A percentile compares a stretch with the other conserved stretches of the same genome.
Conservation (phyloP, 176 grass and related monocot species). For the Calamus simplicifolius region DNA sequence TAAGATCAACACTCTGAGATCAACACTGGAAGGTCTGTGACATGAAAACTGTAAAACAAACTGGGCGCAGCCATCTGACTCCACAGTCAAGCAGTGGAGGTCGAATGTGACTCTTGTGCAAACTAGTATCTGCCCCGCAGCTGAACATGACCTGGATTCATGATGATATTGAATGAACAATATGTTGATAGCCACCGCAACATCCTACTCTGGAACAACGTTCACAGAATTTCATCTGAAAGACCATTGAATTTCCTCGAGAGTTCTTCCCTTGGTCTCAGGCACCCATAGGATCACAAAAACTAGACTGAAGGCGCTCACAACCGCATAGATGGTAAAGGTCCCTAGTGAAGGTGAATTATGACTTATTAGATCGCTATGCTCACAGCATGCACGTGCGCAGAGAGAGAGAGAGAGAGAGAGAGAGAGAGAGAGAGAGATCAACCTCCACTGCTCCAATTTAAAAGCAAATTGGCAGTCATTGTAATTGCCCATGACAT, state of each 20-base stretch:
- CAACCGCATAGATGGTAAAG: constrained; percentile 54
- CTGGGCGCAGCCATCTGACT: no score
- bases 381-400: neutral
- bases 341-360: constrained; percentile 42
- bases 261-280: constrained; percentile 92
- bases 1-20: no score
- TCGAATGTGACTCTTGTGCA: no score
- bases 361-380: no score
- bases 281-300: constrained; percentile 85
- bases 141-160: no score
- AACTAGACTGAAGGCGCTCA: constrained; percentile 51
- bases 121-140: no score
- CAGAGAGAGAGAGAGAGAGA: neutral
- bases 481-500: constrained; percentile 76
- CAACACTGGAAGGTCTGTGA: no score
- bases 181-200: no score
- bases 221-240: constrained; percentile 32
- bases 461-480: constrained; percentile 82
- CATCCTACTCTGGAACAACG: no score
- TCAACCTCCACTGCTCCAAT: constrained; percentile 77
- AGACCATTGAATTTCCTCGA: constrained; percentile 89
- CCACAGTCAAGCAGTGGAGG: no score
- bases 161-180: no score
- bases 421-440: constrained; percentile 7
- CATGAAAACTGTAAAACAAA: no score